A percentile compares a stretch with the other conserved stretches of the same genome.
Evolutionary conservation across 306 rosid species (phyloP).

Genomic region (Sicyos baderoa): DNA sequence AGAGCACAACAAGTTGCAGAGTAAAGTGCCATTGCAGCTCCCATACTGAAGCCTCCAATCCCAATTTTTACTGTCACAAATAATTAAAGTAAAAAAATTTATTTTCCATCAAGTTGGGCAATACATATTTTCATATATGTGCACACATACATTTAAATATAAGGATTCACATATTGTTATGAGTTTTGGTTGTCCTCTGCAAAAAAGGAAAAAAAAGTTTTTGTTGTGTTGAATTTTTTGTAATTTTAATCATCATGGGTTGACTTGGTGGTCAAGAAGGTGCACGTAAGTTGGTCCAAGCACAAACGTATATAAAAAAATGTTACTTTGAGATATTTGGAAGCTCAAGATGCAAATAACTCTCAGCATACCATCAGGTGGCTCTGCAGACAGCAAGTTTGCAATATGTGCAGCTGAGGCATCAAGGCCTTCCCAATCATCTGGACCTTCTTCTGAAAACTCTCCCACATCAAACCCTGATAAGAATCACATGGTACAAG

Average conservation of each 20-base stretch:
- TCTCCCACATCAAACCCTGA: constrained; percentile 97
- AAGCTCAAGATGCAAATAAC: constrained; percentile 7
- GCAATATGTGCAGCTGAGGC: constrained; percentile 91
- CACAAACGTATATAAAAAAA: too few species aligned
- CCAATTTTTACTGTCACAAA: constrained; percentile 82
- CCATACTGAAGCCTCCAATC: constrained; percentile 98
- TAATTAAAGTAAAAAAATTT: constrained; percentile 11
- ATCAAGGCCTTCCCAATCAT: constrained; percentile 98
- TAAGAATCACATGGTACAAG: constrained; percentile 19
- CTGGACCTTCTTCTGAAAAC: constrained; percentile 83
- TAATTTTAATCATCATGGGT: too few species aligned
- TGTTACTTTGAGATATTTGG: background rate
- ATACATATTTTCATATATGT: background rate
- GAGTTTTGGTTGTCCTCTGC: background rate
- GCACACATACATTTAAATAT: background rate
- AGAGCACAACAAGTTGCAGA: constrained; percentile 91
- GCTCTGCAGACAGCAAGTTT: constrained; percentile 87
- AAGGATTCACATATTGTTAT: background rate
- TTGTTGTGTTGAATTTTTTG: too few species aligned
- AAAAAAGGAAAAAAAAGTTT: too few species aligned
- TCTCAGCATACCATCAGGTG: constrained; percentile 64
- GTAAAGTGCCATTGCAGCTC: constrained; percentile 91
- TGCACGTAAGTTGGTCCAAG: too few species aligned
- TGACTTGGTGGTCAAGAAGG: too few species aligned
- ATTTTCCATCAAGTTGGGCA: constrained; percentile 15